Evolutionary conservation across 1,139 yeast species (phyloP), one percentile per base, ranked within the genome.

Genomic region (Pichia sp.): DNA sequence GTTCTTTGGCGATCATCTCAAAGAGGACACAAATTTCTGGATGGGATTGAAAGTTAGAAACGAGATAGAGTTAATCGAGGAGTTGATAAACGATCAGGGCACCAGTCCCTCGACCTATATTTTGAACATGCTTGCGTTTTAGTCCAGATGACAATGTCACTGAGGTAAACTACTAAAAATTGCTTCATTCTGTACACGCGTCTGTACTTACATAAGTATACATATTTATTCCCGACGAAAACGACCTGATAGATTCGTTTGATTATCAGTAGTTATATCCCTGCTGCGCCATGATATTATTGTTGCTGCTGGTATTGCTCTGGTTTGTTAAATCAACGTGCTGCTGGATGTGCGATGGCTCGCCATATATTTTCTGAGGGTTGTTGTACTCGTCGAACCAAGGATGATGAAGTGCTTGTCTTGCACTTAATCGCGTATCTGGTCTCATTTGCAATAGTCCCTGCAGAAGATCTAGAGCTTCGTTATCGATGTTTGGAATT

Each of bases 321-420:
- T n/a, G 53, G 58, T 30, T 38, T 47, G 42, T 26, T 11, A 36
- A 26, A 13, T 47, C 50, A 26, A 15, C 38, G 16, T 30, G 23
- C n/a, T 36, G 50, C 44, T 51, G 43, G 16, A 23, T 29, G 31
- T 61, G 65, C n/a, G 57, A 59, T 40, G 48, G 50, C 49, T 51
- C 52, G 38, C 51, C 30, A 32, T 59, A 47, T 45, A 54, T 38
- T 52, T 56, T 48, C 50, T 57, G 72, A 69, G 52, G 62, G 32
- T 55, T 62, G 26, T 79, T 72, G 46, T 84, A 85, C 66, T 92
- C 97, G 54, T 87, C 87, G 70, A 93, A 92, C 97, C 97, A 93
- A 3, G 96, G 95, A 68, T 92, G 97, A 64, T 87, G 93, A 63
- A 93, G 78, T 2, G 97, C 96, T 69, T 89, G 96, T 61, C 93